Evolutionary conservation across 345 rosid genomes (phyloP).

Genomic region (Salix caprea): DNA sequence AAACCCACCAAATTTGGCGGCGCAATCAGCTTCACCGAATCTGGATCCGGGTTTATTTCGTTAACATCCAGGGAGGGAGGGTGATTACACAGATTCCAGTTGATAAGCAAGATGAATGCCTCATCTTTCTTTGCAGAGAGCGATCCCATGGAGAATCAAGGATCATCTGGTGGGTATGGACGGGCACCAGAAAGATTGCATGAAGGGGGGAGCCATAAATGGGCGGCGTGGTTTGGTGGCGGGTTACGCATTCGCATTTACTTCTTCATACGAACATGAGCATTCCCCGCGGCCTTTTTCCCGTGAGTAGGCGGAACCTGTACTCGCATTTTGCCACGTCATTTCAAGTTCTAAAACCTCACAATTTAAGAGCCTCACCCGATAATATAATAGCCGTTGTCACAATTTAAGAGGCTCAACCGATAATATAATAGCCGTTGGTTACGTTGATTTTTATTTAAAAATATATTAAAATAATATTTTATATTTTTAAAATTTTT

Average conservation of each 20-base stretch:
- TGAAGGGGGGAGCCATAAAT: not conserved
- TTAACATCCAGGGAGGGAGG: not conserved
- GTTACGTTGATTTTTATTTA: no score
- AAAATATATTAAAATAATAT: no score
- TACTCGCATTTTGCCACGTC: not conserved
- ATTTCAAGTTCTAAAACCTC: no score
- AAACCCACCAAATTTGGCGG: not conserved
- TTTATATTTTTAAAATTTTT: no score
- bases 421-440: no score
- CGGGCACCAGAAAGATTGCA: not conserved
- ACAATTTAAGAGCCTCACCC: no score
- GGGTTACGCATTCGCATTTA: not conserved
- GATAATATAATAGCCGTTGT: no score
- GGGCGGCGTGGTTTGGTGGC: not conserved
- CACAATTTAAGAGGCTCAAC: no score
- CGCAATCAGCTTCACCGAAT: not conserved
- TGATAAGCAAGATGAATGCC: no score
- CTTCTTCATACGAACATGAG: not conserved
- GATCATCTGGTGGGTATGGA: not conserved
- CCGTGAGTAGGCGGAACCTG: not conserved
- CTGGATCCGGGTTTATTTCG: not conserved
- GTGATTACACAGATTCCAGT: no score
- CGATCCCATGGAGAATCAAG: not conserved
- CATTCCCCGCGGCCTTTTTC: not conserved
- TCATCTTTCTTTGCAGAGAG: no score